Base-by-base conservation (phyloP, 2,329 filamentous ascomycete genomes). In the Capronia epimyces region DNA sequence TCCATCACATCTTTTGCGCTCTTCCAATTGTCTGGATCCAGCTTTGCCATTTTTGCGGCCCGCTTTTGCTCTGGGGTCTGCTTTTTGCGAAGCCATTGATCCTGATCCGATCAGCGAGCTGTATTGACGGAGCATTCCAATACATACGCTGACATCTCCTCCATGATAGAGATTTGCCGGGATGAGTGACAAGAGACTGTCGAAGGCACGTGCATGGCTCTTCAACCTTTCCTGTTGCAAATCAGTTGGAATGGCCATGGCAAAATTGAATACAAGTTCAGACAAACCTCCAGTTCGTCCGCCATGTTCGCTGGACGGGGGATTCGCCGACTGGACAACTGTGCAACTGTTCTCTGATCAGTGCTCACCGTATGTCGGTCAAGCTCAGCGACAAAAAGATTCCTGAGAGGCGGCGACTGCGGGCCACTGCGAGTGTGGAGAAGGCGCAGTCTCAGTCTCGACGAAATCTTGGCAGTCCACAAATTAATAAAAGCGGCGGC, bases 31-130 rank as follows among this genome's bases (percentile, higher is more conserved):
- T 91, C 88, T 21, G 93, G 90, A 64, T 97, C 88, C 34, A 97
- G 79, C 72, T 96, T 97, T 53, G 86, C 88, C 65, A 84, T 80
- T 72, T 89, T 89, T 49, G 89, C 87, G 60, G 86, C 83, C 56
- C 82, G 81, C 53, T 87, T 87, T 69, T 95, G 80, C 68, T 89
- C 86, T 67, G 95, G 95, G 44, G 89, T 91, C 72, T 97, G 90
- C 75, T 97, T 97, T 73, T 93, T 95, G 66, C 85, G 85, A 68
- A 84, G 83, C 89, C 89, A 95, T 83, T 96, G 89, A 63, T 93
- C 86, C 89, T 95, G 64, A 56, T 60, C 48, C 15, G 37, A 43
- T 32, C 44, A 48, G 52, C 31, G 50, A 46, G 29, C 40, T 48
- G 45, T 44, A 10, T 37, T 25, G 18, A 18, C 6, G 3, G 34